These are phyloP conservation scores for Quercus suber DNA, from an alignment of 306 rosid genomes.

Conservation along the genomic window DNA sequence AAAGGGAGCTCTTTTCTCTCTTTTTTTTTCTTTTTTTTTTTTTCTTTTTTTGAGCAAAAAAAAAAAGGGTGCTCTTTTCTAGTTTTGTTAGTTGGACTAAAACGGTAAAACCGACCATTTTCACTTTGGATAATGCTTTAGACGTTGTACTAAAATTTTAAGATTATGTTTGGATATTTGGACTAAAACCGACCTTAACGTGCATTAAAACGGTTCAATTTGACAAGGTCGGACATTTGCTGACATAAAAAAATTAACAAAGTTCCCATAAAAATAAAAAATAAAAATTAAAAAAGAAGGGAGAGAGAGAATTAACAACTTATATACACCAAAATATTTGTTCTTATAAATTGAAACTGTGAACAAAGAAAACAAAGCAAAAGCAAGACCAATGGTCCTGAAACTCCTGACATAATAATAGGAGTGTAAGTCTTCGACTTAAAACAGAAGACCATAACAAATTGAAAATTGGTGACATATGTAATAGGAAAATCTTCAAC, in stretches of 20 bases:
- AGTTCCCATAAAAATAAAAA: no score
- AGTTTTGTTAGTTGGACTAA: no score
- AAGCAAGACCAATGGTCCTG: neutral
- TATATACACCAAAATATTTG: neutral
- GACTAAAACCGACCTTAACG: neutral
- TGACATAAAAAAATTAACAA: no score
- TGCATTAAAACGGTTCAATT: neutral
- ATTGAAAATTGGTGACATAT: no score
- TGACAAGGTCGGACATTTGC: neutral
- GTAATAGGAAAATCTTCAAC: neutral
- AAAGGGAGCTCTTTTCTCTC: no score
- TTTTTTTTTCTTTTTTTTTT: no score
- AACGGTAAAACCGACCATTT: no score
- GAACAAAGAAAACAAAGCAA: neutral
- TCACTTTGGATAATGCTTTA: neutral
- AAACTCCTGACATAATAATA: neutral
- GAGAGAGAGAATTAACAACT: neutral
- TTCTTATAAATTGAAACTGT: neutral
- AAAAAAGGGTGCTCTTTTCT: no score
- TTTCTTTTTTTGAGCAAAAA: no score
- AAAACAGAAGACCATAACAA: neutral
- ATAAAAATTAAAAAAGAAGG: accelerated
- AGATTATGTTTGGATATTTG: neutral
- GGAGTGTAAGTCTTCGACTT: neutral
- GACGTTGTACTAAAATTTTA: neutral